Evolutionary conservation across 768 basidiomycete species (phyloP).

Genomic region (Chlorophyllum brunneum): DNA sequence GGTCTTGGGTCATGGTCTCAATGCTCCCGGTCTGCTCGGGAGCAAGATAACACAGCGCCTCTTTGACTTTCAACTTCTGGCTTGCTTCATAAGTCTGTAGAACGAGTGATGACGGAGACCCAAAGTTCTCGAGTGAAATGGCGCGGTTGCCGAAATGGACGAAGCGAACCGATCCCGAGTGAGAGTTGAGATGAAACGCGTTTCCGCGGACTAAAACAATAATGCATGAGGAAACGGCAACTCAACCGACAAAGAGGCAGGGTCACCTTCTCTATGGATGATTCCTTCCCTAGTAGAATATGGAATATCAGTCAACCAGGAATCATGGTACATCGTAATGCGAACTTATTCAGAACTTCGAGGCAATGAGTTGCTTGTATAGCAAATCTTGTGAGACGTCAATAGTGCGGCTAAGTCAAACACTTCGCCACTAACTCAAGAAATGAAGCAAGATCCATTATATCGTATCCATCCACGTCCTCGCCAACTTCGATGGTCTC

Average conservation of each 20-base stretch:
- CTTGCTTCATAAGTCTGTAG: conserved; percentile 55
- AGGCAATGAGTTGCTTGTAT: conserved; percentile 73
- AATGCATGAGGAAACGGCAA: conserved; percentile 4
- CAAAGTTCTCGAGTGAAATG: conserved; percentile 65
- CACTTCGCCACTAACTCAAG: conserved; percentile 52
- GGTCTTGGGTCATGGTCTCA: conserved; percentile 68
- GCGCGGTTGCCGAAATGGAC: conserved; percentile 76
- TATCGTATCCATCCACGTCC: conserved; percentile 57
- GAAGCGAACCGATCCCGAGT: conserved; percentile 64
- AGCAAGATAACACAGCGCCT: conserved; percentile 70
- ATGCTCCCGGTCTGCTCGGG: conserved; percentile 76
- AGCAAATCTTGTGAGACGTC: conserved; percentile 47
- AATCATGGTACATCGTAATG: conserved; percentile 4
- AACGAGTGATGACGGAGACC: conserved; percentile 69
- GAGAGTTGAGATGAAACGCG: conserved; percentile 69
- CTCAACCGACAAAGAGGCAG: not conserved
- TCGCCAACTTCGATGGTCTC: conserved; percentile 45
- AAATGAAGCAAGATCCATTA: conserved; percentile 77
- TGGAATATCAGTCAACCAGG: conserved; percentile 5
- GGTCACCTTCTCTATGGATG: conserved; percentile 64
- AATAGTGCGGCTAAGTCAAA: not conserved
- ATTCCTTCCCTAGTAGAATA: conserved; percentile 40
- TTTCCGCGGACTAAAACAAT: conserved; percentile 57
- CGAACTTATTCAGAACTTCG: conserved; percentile 59
- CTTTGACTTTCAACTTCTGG: conserved; percentile 69